A percentile compares a stretch with the other conserved stretches of the same genome.
Conservation (phyloP, 2,329 filamentous ascomycete genomes). For the Aspergillus pseudotamarii region DNA sequence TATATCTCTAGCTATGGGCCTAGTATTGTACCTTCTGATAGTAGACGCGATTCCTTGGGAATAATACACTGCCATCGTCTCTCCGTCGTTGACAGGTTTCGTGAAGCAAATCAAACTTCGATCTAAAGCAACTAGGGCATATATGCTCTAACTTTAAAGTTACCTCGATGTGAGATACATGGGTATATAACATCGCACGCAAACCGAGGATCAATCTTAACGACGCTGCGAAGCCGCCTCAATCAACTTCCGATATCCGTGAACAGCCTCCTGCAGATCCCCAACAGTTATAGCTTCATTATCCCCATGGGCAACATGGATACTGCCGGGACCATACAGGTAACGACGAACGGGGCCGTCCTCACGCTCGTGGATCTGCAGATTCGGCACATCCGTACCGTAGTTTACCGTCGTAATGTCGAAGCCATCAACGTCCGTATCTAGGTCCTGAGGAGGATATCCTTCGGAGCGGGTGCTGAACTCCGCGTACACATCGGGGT, state of each 20-base stretch:
- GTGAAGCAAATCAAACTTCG: neutral
- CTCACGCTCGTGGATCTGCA: conserved; percentile 66
- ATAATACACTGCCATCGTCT: neutral
- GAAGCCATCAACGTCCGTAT: conserved; percentile 84
- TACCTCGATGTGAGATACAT: neutral
- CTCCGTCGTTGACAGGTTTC: neutral
- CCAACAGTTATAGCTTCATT: conserved; percentile 76
- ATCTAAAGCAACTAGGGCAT: neutral
- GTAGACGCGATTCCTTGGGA: too few relatives aligned
- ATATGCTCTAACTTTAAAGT: neutral
- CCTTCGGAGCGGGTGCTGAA: conserved; percentile 58
- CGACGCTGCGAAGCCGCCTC: conserved; percentile 30
- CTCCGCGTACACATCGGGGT: conserved; percentile 58
- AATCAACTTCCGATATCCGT: conserved; percentile 75
- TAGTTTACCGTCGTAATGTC: conserved; percentile 86
- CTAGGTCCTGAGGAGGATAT: conserved; percentile 76
- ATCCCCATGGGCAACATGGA: conserved; percentile 84
- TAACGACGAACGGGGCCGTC: conserved; percentile 53
- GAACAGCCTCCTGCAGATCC: conserved; percentile 76
- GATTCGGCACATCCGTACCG: conserved; percentile 84
- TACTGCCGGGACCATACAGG: conserved; percentile 67
- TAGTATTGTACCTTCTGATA: too few relatives aligned
- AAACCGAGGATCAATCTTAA: neutral
- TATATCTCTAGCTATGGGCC: neutral
- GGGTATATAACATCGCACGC: neutral